Percentiles rank a stretch among this genome's conserved stretches.
These are phyloP conservation scores for Rhizopogon vulgaris DNA, from an alignment of 768 basidiomycete species.

Conservation along the genomic window DNA sequence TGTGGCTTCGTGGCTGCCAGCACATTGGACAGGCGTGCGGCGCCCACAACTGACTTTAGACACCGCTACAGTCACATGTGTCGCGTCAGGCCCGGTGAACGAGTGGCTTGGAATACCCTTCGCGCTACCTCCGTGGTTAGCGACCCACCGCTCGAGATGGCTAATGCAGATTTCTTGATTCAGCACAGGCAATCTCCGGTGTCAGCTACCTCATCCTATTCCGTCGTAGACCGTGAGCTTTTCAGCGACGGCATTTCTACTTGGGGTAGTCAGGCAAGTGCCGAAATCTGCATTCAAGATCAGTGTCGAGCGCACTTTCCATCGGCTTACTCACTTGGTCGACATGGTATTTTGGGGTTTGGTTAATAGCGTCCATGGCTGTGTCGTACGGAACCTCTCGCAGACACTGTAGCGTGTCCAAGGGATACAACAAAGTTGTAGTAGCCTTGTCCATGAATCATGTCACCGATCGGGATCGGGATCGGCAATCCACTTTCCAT, in stretches of 20 bases:
- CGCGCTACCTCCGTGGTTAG: no score
- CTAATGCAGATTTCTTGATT: no score
- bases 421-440: conserved; percentile 38
- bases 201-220: no score
- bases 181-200: no score
- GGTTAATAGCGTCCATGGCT: conserved; percentile 35
- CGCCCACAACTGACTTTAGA: no score
- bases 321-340: conserved; percentile 25
- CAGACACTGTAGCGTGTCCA: conserved; percentile 37
- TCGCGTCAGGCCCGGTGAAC: no score
- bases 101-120: no score
- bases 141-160: no score
- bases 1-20: no score
- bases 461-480: conserved; percentile 38
- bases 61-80: no score
- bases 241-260: conserved; percentile 23
- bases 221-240: no score
- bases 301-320: not conserved
- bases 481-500: conserved; percentile 40
- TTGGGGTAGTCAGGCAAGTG: conserved; percentile 42
- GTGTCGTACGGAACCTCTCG: conserved; percentile 29
- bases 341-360: conserved; percentile 31
- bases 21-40: no score
- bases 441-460: conserved; percentile 36
- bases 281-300: conserved; percentile 29